phyloP scores from a whole-genome alignment of 2,329 filamentous ascomycete species.

The Epichloe aotearoae region DNA sequence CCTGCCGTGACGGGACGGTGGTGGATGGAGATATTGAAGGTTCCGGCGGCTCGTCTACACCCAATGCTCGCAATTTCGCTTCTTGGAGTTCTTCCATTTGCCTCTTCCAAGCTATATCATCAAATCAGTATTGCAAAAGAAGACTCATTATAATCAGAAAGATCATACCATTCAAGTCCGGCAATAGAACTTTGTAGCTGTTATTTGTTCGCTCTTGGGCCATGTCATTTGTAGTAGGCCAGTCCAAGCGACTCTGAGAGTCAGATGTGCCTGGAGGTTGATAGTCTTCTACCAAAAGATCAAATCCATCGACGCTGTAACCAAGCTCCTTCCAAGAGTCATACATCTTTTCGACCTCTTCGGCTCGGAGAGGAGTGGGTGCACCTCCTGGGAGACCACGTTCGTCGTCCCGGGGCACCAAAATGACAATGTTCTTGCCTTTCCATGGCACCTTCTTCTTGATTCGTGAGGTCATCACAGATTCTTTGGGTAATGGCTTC shows the following conservation, averaged over 20 bases:
- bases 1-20: conserved; percentile 49
- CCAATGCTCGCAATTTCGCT: conserved; percentile 82
- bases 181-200: conserved; percentile 51
- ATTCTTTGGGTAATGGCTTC: conserved; percentile 25
- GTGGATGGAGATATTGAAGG: conserved; percentile 54
- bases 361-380: conserved; percentile 38
- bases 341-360: conserved; percentile 49
- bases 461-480: conserved; percentile 36
- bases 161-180: conserved; percentile 48
- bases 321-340: conserved; percentile 55
- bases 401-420: conserved; percentile 54
- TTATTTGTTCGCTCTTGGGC: conserved; percentile 38
- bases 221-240: conserved; percentile 51
- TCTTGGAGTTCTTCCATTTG: conserved; percentile 78
- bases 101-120: conserved; percentile 45
- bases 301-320: conserved; percentile 56
- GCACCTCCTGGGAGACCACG: conserved; percentile 44
- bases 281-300: conserved; percentile 38
- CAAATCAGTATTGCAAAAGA: conserved; percentile 6
- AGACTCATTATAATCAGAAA: not conserved
- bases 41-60: conserved; percentile 57
- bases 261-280: conserved; percentile 26
- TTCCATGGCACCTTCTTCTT: conserved; percentile 66
- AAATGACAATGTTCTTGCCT: conserved; percentile 60
- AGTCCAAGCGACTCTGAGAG: conserved; percentile 54